phyloP scores from a whole-genome alignment of 257 asterid species.

The Voacanga thouarsii region DNA sequence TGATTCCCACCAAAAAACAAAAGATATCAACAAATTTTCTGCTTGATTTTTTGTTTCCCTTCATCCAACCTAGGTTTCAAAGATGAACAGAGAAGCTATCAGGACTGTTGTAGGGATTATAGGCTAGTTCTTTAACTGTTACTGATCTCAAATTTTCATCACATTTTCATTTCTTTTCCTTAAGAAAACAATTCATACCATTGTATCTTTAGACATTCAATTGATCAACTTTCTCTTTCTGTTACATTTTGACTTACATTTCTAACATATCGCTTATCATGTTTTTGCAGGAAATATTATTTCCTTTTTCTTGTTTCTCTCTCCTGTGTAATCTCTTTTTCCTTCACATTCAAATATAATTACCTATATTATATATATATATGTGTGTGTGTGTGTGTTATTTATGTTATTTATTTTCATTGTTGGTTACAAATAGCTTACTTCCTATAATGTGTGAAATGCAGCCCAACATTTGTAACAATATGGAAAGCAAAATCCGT shows the following conservation, averaged over 20 bases:
- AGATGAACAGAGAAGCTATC: background rate
- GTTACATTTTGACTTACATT: background rate
- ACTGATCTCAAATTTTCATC: background rate
- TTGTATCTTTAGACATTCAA: too few relatives aligned
- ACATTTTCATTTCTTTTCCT: background rate
- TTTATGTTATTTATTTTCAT: too few relatives aligned
- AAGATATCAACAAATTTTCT: background rate
- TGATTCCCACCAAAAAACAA: background rate
- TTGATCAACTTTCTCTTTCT: too few relatives aligned
- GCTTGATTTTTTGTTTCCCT: background rate
- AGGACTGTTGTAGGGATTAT: slow-evolving; percentile 2
- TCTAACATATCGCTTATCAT: background rate
- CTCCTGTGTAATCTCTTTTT: slow-evolving; percentile 4
- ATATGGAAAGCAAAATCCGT: slow-evolving; percentile 55
- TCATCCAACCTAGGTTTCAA: background rate
- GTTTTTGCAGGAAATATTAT: slow-evolving; percentile 10
- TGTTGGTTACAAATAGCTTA: background rate
- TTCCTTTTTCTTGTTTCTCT: slow-evolving; percentile 4
- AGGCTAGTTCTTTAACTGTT: background rate
- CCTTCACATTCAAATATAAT: background rate
- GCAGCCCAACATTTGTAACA: slow-evolving; percentile 59
- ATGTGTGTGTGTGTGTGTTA: background rate
- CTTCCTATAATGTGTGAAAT: background rate
- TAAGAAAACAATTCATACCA: background rate
- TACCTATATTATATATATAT: background rate